These are phyloP conservation scores for Neofusicoccum parvum DNA, from an alignment of 2,329 filamentous ascomycete species.

Conservation along the genomic window DNA sequence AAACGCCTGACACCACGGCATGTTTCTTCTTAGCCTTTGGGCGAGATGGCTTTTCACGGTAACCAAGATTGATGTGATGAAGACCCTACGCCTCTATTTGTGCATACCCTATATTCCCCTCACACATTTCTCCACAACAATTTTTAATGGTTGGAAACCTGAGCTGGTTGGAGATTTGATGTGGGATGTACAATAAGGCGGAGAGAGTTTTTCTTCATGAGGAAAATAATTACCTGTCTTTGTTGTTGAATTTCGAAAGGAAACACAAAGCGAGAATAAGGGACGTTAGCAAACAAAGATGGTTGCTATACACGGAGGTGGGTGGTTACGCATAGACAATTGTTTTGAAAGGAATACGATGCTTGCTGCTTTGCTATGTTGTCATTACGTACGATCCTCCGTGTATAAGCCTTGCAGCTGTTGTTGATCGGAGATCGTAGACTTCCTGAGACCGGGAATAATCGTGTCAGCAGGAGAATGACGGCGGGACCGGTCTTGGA, in stretches of 20 bases:
- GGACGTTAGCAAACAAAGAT: neutral
- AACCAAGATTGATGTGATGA: constrained; percentile 14
- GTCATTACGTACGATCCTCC: neutral
- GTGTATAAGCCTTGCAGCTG: neutral
- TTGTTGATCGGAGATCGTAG: neutral
- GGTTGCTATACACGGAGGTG: constrained; percentile 11
- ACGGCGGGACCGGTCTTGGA: no score
- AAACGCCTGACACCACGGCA: neutral
- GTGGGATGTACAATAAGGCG: constrained; percentile 12
- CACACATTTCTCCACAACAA: neutral
- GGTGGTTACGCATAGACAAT: neutral
- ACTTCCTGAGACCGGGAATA: neutral
- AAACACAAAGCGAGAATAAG: neutral
- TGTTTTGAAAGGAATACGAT: constrained; percentile 6
- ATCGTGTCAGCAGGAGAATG: neutral
- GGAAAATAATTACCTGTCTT: constrained; percentile 10
- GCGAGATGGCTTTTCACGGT: neutral
- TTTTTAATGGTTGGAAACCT: neutral
- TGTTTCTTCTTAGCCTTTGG: neutral
- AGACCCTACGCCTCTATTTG: constrained; percentile 8
- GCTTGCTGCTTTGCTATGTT: neutral
- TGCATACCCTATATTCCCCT: neutral
- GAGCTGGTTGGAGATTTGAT: neutral
- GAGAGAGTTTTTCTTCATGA: constrained; percentile 10
- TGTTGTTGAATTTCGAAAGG: neutral